A percentile compares a stretch with the other conserved stretches of the same genome.
These are phyloP conservation scores for Colletotrichum chrysophilum DNA, from an alignment of 2,329 filamentous ascomycete species.

Conservation along the genomic window DNA sequence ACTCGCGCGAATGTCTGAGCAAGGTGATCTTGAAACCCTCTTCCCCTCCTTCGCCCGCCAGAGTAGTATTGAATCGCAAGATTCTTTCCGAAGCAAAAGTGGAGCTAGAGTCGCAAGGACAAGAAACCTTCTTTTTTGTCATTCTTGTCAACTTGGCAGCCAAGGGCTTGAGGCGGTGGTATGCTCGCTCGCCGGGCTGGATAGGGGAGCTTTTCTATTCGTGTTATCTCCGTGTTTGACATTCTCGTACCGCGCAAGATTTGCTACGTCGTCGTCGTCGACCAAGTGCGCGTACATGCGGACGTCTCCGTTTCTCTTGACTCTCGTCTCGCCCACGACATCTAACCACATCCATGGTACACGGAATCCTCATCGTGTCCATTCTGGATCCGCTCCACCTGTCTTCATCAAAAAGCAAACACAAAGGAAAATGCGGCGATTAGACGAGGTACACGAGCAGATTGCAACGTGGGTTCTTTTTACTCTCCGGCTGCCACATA, in stretches of 20 bases:
- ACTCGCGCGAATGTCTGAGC: slow-evolving; percentile 17
- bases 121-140: slow-evolving; percentile 7
- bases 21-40: slow-evolving; percentile 15
- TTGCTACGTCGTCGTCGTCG: neutral
- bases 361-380: neutral
- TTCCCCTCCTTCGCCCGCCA: neutral
- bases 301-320: neutral
- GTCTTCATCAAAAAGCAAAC: neutral
- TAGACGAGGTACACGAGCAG: neutral
- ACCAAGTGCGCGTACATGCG: neutral
- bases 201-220: neutral
- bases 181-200: neutral
- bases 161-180: neutral
- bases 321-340: neutral
- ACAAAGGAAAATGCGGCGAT: neutral
- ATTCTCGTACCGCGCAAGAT: neutral
- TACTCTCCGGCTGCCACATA: neutral
- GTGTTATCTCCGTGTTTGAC: neutral
- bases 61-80: slow-evolving; percentile 18
- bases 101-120: slow-evolving; percentile 8
- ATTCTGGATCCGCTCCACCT: slow-evolving; percentile 1
- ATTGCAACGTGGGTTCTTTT: slow-evolving; percentile 1
- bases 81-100: slow-evolving; percentile 19
- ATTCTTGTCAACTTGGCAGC: neutral
- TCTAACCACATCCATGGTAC: neutral